Evolutionary conservation across 495 filamentous ascomycete genomes (phyloP), one percentile per base, ranked within the genome.

Genomic region (Friedmanniomyces endolithicus): DNA sequence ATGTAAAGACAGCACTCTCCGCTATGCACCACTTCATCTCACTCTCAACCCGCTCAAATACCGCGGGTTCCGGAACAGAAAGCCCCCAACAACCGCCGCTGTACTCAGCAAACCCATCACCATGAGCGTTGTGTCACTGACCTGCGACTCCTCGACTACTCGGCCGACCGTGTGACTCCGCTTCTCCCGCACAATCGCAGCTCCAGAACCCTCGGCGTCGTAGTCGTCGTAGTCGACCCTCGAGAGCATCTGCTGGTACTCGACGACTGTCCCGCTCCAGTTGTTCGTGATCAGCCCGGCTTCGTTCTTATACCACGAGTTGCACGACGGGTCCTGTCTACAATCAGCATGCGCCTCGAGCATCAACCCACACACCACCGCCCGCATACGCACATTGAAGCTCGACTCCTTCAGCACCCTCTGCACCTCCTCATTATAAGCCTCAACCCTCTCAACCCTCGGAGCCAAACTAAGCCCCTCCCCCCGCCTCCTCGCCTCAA

Each of bases 251-350:
- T 66, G 54, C 60, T 80, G 77, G 55, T 80, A 80, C 48, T 73
- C 66, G 1, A 78, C 52, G 9, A 73, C 77, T 11, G 71, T 74
- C 6, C 72, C 69, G 14, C 62, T 69, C 76, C 77, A 81, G 58
- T 80, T 79, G 50, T 78, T 78, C 27, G 76, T 81, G 53, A 80
- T 76, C 43, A 68, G 55, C 1, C 77, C 79, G 12, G 72, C 67
- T 0, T 72, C 68, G 35, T 67, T 71, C 66, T 79, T 80, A 59
- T 80, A 81, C 76, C 78, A 81, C 19, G 65, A 71, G n/a, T 67
- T 69, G 61, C 78, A 81, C 27, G 70, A 71, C 0, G 72, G 71
- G 53, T 82, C 75, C 37, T 41, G 17, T 2, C 6, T 41, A 16
- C 12, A 6, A 14, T 41, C 37, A 41, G 37, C 17, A 41, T 16